These are phyloP conservation scores for Neurospora intermedia DNA, from an alignment of 495 filamentous ascomycete genomes.

Conservation along the genomic window DNA sequence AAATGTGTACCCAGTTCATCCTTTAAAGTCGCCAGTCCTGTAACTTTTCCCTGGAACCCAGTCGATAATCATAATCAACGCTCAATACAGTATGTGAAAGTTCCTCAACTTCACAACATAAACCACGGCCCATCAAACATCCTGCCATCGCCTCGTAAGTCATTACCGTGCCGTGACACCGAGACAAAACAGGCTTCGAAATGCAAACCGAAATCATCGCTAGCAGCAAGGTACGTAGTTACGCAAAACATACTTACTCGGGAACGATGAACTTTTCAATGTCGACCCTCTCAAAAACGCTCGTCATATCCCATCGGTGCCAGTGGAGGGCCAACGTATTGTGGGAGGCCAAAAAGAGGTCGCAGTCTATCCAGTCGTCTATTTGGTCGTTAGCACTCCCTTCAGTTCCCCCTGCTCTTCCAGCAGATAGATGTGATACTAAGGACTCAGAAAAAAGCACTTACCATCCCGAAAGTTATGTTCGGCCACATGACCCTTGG, in stretches of 20 bases:
- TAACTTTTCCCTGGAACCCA: not conserved
- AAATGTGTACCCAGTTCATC: not conserved
- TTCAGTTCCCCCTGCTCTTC: not conserved
- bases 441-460: constrained; percentile 10
- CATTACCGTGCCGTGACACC: not conserved
- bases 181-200: not conserved
- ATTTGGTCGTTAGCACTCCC: not conserved
- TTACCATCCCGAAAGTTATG: constrained; percentile 59
- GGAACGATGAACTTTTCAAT: constrained; percentile 46
- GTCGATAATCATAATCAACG: not conserved
- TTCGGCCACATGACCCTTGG: constrained; percentile 64
- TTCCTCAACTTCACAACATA: not conserved
- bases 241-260: not conserved
- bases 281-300: constrained; percentile 68
- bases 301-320: constrained; percentile 68
- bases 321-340: constrained; percentile 76
- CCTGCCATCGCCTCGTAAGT: not conserved
- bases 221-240: not conserved
- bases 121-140: not conserved
- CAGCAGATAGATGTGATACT: not conserved
- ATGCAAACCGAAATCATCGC: not conserved
- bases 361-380: constrained; percentile 64
- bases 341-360: constrained; percentile 70
- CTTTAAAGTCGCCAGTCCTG: not conserved
- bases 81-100: not conserved